phyloP scores from a whole-genome alignment of 441 rosid genomes.

The Bruguiera hainesii region DNA sequence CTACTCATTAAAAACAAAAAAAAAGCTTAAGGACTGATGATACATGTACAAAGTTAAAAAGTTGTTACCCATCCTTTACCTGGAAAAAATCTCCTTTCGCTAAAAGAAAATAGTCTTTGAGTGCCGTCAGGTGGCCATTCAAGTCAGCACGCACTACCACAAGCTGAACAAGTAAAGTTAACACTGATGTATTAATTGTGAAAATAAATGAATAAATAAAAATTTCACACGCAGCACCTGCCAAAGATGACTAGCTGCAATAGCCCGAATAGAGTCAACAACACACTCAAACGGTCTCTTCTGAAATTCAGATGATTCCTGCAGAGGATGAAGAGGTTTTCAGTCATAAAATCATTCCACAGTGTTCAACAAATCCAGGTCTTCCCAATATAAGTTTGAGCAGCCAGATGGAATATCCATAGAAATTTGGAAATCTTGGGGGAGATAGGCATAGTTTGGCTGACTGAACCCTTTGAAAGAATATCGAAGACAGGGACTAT shows the following conservation, averaged over 20 bases:
- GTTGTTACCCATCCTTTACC: constrained; percentile 37
- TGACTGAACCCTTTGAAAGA: too few relatives aligned
- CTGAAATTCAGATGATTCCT: constrained; percentile 96
- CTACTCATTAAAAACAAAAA: too few relatives aligned
- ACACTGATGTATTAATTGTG: constrained; percentile 13
- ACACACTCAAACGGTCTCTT: constrained; percentile 87
- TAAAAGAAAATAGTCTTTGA: constrained; percentile 92
- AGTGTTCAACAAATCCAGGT: too few relatives aligned
- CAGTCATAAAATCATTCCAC: too few relatives aligned
- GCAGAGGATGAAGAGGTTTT: constrained; percentile 15
- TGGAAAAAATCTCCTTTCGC: constrained; percentile 99
- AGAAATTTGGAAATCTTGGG: too few relatives aligned
- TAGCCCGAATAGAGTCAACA: constrained; percentile 82
- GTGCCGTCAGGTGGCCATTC: constrained; percentile 93
- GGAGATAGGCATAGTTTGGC: too few relatives aligned
- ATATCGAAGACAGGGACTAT: too few relatives aligned
- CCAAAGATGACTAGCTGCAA: constrained; percentile 99
- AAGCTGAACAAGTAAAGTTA: constrained; percentile 54
- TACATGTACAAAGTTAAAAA: too few relatives aligned
- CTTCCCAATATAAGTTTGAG: too few relatives aligned
- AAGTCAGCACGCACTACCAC: constrained; percentile 93
- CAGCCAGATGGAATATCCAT: too few relatives aligned
- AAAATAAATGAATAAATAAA: constrained; percentile 12
- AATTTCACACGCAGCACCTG: constrained; percentile 52
- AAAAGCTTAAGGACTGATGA: too few relatives aligned